phyloP scores from a whole-genome alignment of 108 stramenopile species.

The Skeletonema menzelii region DNA sequence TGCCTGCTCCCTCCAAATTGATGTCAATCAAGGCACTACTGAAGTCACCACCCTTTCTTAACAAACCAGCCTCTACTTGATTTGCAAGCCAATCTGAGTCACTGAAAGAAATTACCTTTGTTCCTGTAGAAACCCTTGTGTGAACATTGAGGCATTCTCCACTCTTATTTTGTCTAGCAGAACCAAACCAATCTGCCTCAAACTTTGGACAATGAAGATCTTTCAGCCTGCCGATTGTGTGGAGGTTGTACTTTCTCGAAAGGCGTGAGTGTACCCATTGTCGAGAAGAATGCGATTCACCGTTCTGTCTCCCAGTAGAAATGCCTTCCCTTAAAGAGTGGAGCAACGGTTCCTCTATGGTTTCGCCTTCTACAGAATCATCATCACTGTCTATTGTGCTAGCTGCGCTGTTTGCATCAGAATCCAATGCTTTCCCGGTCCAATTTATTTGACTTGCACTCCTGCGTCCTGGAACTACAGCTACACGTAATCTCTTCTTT shows the following conservation, averaged over 20 bases:
- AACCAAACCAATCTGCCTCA: neutral
- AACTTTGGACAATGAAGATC: slow-evolving; percentile 18
- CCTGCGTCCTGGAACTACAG: neutral
- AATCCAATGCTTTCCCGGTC: neutral
- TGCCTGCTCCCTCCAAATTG: slow-evolving; percentile 15
- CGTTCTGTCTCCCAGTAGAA: neutral
- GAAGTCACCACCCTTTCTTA: slow-evolving; percentile 38
- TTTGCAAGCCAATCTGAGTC: slow-evolving; percentile 28
- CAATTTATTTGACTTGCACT: slow-evolving; percentile 1
- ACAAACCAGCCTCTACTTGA: slow-evolving; percentile 32
- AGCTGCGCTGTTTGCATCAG: neutral
- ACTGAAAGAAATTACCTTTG: slow-evolving; percentile 44
- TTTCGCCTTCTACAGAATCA: neutral
- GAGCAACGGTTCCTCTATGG: neutral
- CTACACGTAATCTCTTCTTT: neutral
- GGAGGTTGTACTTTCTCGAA: slow-evolving; percentile 26
- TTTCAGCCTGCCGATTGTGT: slow-evolving; percentile 34
- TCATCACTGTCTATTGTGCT: slow-evolving; percentile 1
- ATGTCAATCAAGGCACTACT: slow-evolving; percentile 27
- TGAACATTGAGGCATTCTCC: slow-evolving; percentile 20
- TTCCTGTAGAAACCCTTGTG: slow-evolving; percentile 38
- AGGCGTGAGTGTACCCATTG: neutral
- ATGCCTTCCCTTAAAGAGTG: neutral
- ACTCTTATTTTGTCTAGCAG: neutral
- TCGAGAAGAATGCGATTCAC: neutral